Conservation (phyloP, 2,329 filamentous ascomycete genomes). For the Pestalotiopsis fici region DNA sequence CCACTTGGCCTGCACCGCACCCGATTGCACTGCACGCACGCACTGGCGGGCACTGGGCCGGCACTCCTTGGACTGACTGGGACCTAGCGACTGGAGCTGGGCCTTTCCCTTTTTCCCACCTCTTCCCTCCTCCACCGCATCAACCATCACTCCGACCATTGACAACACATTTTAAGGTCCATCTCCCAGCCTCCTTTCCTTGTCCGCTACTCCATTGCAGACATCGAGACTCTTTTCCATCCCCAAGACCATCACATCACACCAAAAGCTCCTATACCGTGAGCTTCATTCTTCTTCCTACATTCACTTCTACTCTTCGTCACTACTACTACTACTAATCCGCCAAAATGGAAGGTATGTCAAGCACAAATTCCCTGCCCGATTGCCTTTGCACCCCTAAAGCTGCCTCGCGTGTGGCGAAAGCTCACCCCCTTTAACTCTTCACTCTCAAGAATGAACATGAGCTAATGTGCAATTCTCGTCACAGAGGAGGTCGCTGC, state of each 20-base stretch:
- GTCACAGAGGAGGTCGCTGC: conserved; percentile 97
- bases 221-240: conserved; percentile 24
- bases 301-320: conserved; percentile 25
- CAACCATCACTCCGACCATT: conserved; percentile 16
- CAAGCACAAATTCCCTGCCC: conserved; percentile 27
- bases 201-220: conserved; percentile 34
- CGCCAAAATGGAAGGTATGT: conserved; percentile 66
- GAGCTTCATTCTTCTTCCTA: conserved; percentile 30
- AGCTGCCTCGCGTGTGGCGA: neutral
- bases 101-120: conserved; percentile 9
- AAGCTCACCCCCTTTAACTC: conserved; percentile 5
- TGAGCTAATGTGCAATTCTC: conserved; percentile 43
- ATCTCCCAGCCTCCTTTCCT: conserved; percentile 33
- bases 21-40: neutral
- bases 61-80: neutral
- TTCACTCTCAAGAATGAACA: conserved; percentile 17
- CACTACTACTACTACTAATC: conserved; percentile 40
- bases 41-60: neutral
- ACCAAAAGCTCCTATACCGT: conserved; percentile 36
- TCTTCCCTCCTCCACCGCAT: conserved; percentile 9
- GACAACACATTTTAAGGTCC: conserved; percentile 29
- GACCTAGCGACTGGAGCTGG: neutral
- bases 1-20: neutral
- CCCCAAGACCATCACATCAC: conserved; percentile 23
- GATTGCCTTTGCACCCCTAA: neutral